These are phyloP conservation scores for Suhomyces sp. DNA, from an alignment of 805 yeast genomes.

Conservation along the genomic window DNA sequence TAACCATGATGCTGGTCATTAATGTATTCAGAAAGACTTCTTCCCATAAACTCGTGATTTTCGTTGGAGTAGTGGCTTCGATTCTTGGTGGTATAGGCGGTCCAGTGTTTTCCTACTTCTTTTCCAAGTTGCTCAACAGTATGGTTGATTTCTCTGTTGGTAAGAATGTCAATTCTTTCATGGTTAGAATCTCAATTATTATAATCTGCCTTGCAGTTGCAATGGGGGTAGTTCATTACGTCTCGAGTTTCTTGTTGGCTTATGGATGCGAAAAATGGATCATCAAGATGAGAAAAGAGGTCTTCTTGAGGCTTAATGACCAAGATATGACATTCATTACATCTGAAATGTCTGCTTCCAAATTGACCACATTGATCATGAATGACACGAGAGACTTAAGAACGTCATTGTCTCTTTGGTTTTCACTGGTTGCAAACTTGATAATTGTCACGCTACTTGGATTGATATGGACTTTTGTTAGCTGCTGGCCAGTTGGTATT, in stretches of 20 bases:
- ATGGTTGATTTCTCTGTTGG: slow-evolving; percentile 50
- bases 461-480: slow-evolving; percentile 68
- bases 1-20: no score
- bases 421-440: slow-evolving; percentile 55
- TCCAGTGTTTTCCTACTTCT: slow-evolving; percentile 77
- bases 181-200: slow-evolving; percentile 65
- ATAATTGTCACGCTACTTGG: slow-evolving; percentile 58
- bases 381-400: slow-evolving; percentile 83
- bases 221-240: slow-evolving; percentile 60
- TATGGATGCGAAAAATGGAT: slow-evolving; percentile 71
- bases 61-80: no score
- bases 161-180: slow-evolving; percentile 27
- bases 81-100: slow-evolving; percentile 59
- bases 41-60: no score
- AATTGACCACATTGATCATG: slow-evolving; percentile 64
- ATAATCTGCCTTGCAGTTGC: slow-evolving; percentile 60
- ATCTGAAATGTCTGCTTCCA: slow-evolving; percentile 43
- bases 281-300: slow-evolving; percentile 45
- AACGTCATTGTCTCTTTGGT: slow-evolving; percentile 58
- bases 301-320: slow-evolving; percentile 48
- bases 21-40: no score
- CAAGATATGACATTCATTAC: slow-evolving; percentile 58
- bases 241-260: slow-evolving; percentile 50
- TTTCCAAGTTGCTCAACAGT: slow-evolving; percentile 66
- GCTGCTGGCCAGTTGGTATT: slow-evolving; percentile 85